Percentiles rank a stretch among this genome's conserved stretches.
Conservation (phyloP, 345 rosid genomes). For the Theobroma cacao region DNA sequence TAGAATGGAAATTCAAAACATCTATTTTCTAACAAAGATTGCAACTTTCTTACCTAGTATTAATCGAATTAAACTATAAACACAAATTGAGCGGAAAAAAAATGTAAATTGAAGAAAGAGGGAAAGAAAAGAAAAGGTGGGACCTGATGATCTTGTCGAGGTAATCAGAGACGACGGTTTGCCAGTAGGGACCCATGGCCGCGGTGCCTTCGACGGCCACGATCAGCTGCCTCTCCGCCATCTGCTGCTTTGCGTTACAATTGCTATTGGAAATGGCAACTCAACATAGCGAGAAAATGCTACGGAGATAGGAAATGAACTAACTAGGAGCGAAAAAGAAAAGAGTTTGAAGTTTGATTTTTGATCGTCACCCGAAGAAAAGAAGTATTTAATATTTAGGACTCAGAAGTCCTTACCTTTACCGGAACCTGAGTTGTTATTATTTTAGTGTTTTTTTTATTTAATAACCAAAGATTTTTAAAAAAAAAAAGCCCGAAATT, state of each 20-base stretch:
- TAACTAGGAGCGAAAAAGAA: no score
- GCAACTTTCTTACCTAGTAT: not conserved
- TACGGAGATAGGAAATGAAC: no score
- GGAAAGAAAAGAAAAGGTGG: not conserved
- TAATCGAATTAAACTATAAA: not conserved
- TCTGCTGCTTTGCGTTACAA: constrained; percentile 2
- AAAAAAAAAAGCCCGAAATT: no score
- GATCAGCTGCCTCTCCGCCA: constrained; percentile 83
- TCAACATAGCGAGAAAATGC: not conserved
- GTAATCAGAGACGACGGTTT: constrained; percentile 66
- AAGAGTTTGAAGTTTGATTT: no score
- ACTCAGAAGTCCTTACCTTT: no score
- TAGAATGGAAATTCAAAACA: not conserved
- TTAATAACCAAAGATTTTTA: no score
- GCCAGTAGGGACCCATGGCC: constrained; percentile 91
- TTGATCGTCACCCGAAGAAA: no score
- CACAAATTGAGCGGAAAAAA: not conserved
- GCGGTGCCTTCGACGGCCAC: constrained; percentile 91
- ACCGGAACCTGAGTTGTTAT: no score
- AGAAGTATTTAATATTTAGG: no score
- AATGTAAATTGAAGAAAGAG: not conserved
- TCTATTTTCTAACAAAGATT: not conserved
- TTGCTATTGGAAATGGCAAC: not conserved
- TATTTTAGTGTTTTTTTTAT: no score
- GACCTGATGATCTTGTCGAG: constrained; percentile 89